These are phyloP conservation scores for Panus rudis DNA, from an alignment of 768 basidiomycete genomes.

Conservation along the genomic window DNA sequence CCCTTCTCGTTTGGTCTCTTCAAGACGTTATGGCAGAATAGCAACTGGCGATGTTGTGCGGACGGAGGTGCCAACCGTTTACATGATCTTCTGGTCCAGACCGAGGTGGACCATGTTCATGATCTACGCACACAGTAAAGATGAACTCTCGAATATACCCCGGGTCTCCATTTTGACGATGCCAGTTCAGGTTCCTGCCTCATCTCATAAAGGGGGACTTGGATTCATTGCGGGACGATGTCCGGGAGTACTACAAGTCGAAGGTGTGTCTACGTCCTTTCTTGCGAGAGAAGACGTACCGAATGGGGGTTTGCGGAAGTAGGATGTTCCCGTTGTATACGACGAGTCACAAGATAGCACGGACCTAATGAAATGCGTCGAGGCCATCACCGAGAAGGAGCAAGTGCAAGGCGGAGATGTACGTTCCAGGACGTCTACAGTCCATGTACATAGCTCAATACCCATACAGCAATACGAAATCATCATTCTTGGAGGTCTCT, in stretches of 20 bases:
- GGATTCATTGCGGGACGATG: slow-evolving; percentile 79
- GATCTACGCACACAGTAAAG: slow-evolving; percentile 1
- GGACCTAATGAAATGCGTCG: slow-evolving; percentile 91
- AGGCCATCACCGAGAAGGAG: slow-evolving; percentile 55
- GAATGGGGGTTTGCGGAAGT: neutral
- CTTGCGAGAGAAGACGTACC: neutral
- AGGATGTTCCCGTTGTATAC: slow-evolving; percentile 64
- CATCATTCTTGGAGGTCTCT: slow-evolving; percentile 80
- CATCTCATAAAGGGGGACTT: slow-evolving; percentile 91
- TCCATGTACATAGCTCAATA: neutral
- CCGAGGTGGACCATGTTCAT: neutral
- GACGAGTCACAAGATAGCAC: slow-evolving; percentile 82
- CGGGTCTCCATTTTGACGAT: neutral
- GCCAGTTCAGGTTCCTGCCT: slow-evolving; percentile 55
- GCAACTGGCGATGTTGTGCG: slow-evolving; percentile 37
- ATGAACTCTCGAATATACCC: neutral
- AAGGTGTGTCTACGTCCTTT: slow-evolving; percentile 34
- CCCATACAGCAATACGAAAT: slow-evolving; percentile 48
- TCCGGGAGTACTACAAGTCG: slow-evolving; percentile 56
- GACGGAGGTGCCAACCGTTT: slow-evolving; percentile 61
- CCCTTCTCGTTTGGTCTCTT: slow-evolving; percentile 67
- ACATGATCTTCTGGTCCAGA: slow-evolving; percentile 38
- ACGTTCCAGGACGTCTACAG: slow-evolving; percentile 8
- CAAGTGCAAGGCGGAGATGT: slow-evolving; percentile 32
- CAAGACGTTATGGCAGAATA: slow-evolving; percentile 38